Percentiles rank a stretch among this genome's conserved stretches.
phyloP scores from a whole-genome alignment of 1,284 basidiomycete species.

The Coniferiporia sulphurascens region DNA sequence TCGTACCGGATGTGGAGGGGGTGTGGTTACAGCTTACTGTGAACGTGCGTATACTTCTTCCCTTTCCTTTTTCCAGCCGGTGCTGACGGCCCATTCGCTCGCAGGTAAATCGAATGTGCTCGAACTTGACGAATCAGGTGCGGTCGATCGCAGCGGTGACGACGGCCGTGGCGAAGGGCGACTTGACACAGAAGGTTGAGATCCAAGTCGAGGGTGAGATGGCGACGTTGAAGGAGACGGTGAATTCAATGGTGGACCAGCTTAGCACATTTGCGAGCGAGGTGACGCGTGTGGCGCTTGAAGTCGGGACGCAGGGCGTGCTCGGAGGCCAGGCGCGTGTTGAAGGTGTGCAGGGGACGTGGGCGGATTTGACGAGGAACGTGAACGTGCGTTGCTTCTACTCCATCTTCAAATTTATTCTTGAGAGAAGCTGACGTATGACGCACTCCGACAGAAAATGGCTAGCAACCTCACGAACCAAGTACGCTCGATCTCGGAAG shows the following conservation, averaged over 20 bases:
- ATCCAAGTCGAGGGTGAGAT: conserved; percentile 94
- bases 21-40: conserved; percentile 91
- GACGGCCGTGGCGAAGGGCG: conserved; percentile 87
- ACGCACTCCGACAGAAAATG: conserved; percentile 55
- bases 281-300: conserved; percentile 90
- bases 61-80: conserved; percentile 17
- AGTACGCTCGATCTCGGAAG: conserved; percentile 94
- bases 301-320: conserved; percentile 90
- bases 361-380: conserved; percentile 88
- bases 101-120: conserved; percentile 91
- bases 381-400: conserved; percentile 60
- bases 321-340: conserved; percentile 91
- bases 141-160: conserved; percentile 90
- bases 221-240: conserved; percentile 76
- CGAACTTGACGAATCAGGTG: conserved; percentile 91
- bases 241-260: conserved; percentile 89
- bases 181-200: conserved; percentile 85
- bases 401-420: conserved; percentile 20
- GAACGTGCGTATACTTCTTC: conserved; percentile 61
- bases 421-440: conserved; percentile 6
- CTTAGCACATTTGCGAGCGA: conserved; percentile 90
- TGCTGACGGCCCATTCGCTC: conserved; percentile 17
- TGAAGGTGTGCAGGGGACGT: conserved; percentile 90
- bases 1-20: conserved; percentile 92
- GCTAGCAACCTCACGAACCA: conserved; percentile 93